Conservation (phyloP, 1,284 basidiomycete genomes). For the Ustilago hordei region DNA sequence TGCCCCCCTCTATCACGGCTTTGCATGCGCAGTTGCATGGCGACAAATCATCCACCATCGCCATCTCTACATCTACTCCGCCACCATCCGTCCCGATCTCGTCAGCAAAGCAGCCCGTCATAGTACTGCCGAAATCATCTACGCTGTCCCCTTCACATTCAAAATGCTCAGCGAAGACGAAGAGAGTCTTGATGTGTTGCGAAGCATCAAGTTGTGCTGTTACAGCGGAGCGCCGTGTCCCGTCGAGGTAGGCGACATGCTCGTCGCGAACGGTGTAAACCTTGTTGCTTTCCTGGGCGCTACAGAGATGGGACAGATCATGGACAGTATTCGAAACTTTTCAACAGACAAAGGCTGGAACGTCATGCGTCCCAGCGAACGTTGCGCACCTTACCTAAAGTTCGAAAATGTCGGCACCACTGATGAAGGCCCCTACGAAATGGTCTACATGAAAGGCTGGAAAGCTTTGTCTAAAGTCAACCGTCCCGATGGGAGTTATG, state of each 20-base stretch:
- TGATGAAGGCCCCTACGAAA: slow-evolving; percentile 71
- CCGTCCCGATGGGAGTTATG: slow-evolving; percentile 75
- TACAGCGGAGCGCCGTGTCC: slow-evolving; percentile 71
- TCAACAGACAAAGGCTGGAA: slow-evolving; percentile 76
- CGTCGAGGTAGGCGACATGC: slow-evolving; percentile 75
- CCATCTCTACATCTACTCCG: slow-evolving; percentile 35
- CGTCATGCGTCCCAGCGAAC: slow-evolving; percentile 71
- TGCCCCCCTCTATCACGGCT: slow-evolving; percentile 49
- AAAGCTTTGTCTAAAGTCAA: slow-evolving; percentile 73
- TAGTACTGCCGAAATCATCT: slow-evolving; percentile 46
- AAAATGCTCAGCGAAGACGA: slow-evolving; percentile 74
- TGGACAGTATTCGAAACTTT: slow-evolving; percentile 73
- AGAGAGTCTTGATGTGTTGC: slow-evolving; percentile 73
- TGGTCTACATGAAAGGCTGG: slow-evolving; percentile 75
- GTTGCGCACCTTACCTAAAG: slow-evolving; percentile 25
- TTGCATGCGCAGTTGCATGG: slow-evolving; percentile 37
- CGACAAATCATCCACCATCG: slow-evolving; percentile 27
- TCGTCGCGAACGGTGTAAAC: slow-evolving; percentile 74
- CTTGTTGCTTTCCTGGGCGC: slow-evolving; percentile 74
- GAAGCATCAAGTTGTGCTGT: slow-evolving; percentile 73
- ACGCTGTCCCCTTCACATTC: slow-evolving; percentile 71
- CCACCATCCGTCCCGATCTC: slow-evolving; percentile 27
- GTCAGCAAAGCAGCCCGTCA: slow-evolving; percentile 13
- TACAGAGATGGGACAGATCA: slow-evolving; percentile 65
- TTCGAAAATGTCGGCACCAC: slow-evolving; percentile 38